Evolutionary conservation across 495 filamentous ascomycete genomes (phyloP).

Genomic region (Penicillium argentinense): DNA sequence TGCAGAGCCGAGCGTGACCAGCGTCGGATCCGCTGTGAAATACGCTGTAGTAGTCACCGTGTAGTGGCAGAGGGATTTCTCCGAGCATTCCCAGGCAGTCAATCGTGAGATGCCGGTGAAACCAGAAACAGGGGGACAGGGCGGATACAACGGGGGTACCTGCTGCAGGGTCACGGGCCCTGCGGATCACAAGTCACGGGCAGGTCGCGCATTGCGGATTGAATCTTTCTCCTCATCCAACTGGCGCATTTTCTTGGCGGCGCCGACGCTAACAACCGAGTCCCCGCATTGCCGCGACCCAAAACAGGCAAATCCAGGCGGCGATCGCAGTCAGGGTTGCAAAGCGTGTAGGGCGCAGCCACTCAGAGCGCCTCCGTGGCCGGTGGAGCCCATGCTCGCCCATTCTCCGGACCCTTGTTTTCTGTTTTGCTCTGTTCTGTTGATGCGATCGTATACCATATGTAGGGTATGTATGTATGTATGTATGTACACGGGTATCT

Average conservation of each 20-base stretch:
- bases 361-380: conserved; percentile 2
- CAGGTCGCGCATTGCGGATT: conserved; percentile 8
- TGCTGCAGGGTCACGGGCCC: neutral
- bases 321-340: conserved; percentile 22
- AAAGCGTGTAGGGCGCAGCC: conserved; percentile 18
- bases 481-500: too few relatives aligned
- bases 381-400: neutral
- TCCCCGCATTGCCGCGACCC: conserved; percentile 17
- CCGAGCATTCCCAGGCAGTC: conserved; percentile 9
- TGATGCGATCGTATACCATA: too few relatives aligned
- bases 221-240: conserved; percentile 14
- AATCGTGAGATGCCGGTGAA: conserved; percentile 15
- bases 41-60: neutral
- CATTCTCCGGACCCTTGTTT: conserved; percentile 10
- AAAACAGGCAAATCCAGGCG: conserved; percentile 12
- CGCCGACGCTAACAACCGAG: conserved; percentile 12
- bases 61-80: neutral
- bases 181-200: conserved; percentile 1
- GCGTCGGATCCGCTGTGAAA: neutral
- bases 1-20: neutral
- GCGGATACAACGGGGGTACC: conserved; percentile 7
- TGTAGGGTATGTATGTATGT: too few relatives aligned
- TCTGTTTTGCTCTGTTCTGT: too few relatives aligned
- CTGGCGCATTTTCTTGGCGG: neutral
- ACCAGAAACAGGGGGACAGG: conserved; percentile 3